phyloP scores from a whole-genome alignment of 148 eudicot genomes.

The Rhododendron ovatum region DNA sequence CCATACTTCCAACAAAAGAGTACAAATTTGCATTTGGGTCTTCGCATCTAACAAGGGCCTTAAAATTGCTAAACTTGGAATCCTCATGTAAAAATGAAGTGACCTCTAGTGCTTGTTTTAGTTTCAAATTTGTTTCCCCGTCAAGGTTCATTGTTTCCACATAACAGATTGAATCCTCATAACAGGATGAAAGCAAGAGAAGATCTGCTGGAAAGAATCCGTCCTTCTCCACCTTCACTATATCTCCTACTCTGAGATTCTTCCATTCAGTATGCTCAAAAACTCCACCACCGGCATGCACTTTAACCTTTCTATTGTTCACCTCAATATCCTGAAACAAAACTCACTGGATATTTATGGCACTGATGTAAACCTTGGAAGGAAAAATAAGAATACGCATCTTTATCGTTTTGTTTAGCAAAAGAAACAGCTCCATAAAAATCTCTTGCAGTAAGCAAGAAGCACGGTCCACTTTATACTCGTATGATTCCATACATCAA shows the following conservation, averaged over 20 bases:
- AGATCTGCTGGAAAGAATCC: conserved; percentile 95
- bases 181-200: conserved; percentile 78
- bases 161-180: conserved; percentile 83
- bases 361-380: background rate
- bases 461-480: background rate
- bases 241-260: conserved; percentile 72
- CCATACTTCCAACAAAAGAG: conserved; percentile 79
- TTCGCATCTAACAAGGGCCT: conserved; percentile 72
- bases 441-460: background rate
- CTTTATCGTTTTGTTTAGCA: background rate
- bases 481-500: background rate
- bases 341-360: background rate
- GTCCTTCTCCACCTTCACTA: conserved; percentile 84
- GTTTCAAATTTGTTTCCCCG: conserved; percentile 92
- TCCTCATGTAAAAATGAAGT: conserved; percentile 65
- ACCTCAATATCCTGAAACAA: conserved; percentile 73
- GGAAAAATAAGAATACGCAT: background rate
- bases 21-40: conserved; percentile 94
- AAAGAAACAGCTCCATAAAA: background rate
- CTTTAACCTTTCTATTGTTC: conserved; percentile 73
- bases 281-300: conserved; percentile 54
- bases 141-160: conserved; percentile 99
- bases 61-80: conserved; percentile 45
- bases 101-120: conserved; percentile 75
- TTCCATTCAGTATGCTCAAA: conserved; percentile 64